Evolutionary conservation across 2,329 filamentous ascomycete species (phyloP).

Genomic region (Botryotinia globosa): DNA sequence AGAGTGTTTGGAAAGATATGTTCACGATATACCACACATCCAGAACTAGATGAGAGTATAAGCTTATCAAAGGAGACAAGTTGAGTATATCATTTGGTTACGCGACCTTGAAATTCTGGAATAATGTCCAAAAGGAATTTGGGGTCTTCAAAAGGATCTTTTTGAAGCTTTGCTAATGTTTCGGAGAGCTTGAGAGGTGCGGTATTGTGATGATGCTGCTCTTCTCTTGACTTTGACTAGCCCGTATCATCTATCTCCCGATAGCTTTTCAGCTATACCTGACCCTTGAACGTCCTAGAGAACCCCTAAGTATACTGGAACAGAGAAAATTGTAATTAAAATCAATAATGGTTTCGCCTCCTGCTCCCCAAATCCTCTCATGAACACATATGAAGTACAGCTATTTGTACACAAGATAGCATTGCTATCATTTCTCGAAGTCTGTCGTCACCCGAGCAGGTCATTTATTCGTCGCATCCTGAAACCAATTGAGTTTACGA

Average conservation of each 20-base stretch:
- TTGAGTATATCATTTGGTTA: neutral
- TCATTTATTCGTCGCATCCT: slow-evolving; percentile 5
- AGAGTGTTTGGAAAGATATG: neutral
- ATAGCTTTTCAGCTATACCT: slow-evolving; percentile 16
- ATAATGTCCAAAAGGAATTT: neutral
- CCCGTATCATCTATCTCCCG: slow-evolving; percentile 10
- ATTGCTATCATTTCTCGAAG: slow-evolving; percentile 18
- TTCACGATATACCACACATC: neutral
- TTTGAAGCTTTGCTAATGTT: neutral
- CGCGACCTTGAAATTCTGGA: neutral
- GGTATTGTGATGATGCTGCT: neutral
- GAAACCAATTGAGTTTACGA: slow-evolving; percentile 28
- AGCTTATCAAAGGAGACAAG: neutral
- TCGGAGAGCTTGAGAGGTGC: neutral
- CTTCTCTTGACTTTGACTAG: neutral
- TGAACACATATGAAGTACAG: slow-evolving; percentile 17
- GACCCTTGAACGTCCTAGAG: slow-evolving; percentile 10
- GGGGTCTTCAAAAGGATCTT: neutral
- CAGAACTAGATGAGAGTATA: neutral
- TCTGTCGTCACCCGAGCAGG: slow-evolving; percentile 9
- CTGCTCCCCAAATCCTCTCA: slow-evolving; percentile 17
- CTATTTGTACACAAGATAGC: slow-evolving; percentile 24
- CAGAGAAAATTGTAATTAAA: slow-evolving; percentile 31
- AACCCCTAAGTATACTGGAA: slow-evolving; percentile 25
- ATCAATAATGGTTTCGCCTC: slow-evolving; percentile 23